A percentile compares a stretch with the other conserved stretches of the same genome.
Conservation (phyloP, 2,329 filamentous ascomycete species). For the Fusarium sp. region DNA sequence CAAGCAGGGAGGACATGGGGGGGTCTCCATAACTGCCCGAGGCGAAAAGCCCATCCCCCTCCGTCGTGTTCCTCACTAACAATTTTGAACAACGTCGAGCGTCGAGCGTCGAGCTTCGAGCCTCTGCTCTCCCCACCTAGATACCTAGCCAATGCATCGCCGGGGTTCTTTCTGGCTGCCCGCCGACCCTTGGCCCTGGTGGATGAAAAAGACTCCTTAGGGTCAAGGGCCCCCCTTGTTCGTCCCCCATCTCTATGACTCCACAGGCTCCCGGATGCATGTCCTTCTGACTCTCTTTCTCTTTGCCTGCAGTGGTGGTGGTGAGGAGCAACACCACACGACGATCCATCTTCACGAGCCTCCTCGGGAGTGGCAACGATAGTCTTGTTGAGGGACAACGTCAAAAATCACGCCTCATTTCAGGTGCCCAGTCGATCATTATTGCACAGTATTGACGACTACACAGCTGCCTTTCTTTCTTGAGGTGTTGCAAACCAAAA, state of each 20-base stretch:
- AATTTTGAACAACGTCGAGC: constrained; percentile 29
- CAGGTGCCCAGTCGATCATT: constrained; percentile 9
- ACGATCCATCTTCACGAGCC: constrained; percentile 11
- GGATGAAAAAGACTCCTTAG: constrained; percentile 30
- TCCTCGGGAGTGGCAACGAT: constrained; percentile 21
- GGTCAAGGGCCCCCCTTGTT: constrained; percentile 31
- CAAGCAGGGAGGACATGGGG: constrained; percentile 20
- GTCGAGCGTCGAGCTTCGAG: constrained; percentile 6
- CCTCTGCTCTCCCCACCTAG: constrained; percentile 20
- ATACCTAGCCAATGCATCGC: neutral
- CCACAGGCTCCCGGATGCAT: constrained; percentile 36
- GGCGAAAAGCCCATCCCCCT: constrained; percentile 12
- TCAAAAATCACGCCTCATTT: constrained; percentile 26
- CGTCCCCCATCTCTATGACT: constrained; percentile 30
- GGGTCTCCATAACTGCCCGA: constrained; percentile 29
- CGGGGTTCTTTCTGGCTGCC: constrained; percentile 26
- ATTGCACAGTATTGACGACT: neutral
- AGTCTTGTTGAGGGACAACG: constrained; percentile 1
- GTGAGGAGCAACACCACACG: constrained; percentile 21
- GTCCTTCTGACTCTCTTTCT: constrained; percentile 33
- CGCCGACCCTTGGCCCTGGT: constrained; percentile 32
- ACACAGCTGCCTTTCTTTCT: neutral
- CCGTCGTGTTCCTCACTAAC: constrained; percentile 40
- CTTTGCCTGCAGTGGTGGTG: constrained; percentile 16
- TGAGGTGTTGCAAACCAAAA: constrained; percentile 13